Evolutionary conservation across 2,329 filamentous ascomycete genomes (phyloP), one percentile per base, ranked within the genome.

Genomic region (Talaromyces sp.): DNA sequence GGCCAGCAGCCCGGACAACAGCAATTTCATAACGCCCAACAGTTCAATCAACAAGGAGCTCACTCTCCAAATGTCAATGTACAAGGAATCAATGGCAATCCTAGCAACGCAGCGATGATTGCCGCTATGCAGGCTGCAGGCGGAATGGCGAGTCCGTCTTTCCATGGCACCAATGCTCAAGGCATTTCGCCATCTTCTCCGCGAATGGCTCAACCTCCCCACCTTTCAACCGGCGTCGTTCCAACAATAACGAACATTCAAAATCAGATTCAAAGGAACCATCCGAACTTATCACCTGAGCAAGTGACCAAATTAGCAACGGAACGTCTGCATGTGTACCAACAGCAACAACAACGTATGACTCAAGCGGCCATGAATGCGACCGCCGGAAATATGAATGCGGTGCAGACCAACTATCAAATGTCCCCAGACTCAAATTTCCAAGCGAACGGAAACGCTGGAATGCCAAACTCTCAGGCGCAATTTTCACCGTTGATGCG

Each of bases 161-260:
- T 76, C 64, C 76, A 75, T 35, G 70, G 70, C 38, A 63, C 67
- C 46, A 70, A 70, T 27, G 67, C 72, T 17, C 75, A 76, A 64
- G 75, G 75, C 12, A 72, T 75, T 17, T 75, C 77, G 12, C 74
- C 74, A 19, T 72, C 76, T 27, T 80, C 79, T n/a, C 79, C 79
- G 58, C 78, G 77, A 17, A 75, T 80, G 70, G 72, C 71, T 19
- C 78, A 79, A 57, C 76, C 80, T 3, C 81, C 81, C 64, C 73
- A 79, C 58, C 74, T 84, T 50, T 82, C 79, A 24, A 81, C 76
- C 54, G 80, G 81, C 24, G 79, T 82, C 65, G 78, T 84, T 51
- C 82, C 83, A 14, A 79, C 80, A 9, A 81, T 85, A 61, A 81
- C 79, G 59, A 79, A 77, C 60, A 78, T 84, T 58, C 77, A 80